Evolutionary conservation across 2,329 filamentous ascomycete genomes (phyloP), one percentile per base, ranked within the genome.

Genomic region (Bipolaris victoriae): DNA sequence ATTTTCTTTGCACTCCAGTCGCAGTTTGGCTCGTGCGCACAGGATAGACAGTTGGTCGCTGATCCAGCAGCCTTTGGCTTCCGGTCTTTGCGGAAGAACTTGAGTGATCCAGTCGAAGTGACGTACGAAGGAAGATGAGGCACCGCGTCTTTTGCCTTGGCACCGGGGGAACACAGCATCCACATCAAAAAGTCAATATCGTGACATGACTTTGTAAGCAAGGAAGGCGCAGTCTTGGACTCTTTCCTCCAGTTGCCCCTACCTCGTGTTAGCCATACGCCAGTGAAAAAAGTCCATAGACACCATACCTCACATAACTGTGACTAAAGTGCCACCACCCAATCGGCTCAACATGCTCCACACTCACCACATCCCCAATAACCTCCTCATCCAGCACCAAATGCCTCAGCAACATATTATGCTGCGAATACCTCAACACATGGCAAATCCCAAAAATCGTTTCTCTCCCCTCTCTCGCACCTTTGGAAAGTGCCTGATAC

Each of bases 131-230:
- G 94, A 0, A 94, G 81, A 74, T 97, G 93, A 0, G 89, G 84
- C 13, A 80, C 75, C 5, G 74, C 61, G 26, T 69, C 68, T 22
- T 64, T 61, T 78, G 72, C 66, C 1, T 71, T 68, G 1, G 80
- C 70, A 0, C 83, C 76, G 0, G 91, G 90, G 0, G 90, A 91
- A 71, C 89, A 94, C 10, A 98, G 83, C 45, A 98, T 80, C 95
- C 95, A 99, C 15, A 98, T 81, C 4, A 98, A 79, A 55, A 98
- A 86, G 72, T 99, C 95, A 48, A 99, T 90, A 67, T 99, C 95
- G 70, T 99, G 95, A 67, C 95, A 98, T 57, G 91, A 96, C 78
- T 98, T 99, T 2, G 94, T 97, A 29, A 99, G 83, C 1, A 99
- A 82, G 1, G 90, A 94, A 6, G 88, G 94, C 22, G 85, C 93